phyloP scores from a whole-genome alignment of 1,284 basidiomycete genomes.

The Schizophyllum commune region DNA sequence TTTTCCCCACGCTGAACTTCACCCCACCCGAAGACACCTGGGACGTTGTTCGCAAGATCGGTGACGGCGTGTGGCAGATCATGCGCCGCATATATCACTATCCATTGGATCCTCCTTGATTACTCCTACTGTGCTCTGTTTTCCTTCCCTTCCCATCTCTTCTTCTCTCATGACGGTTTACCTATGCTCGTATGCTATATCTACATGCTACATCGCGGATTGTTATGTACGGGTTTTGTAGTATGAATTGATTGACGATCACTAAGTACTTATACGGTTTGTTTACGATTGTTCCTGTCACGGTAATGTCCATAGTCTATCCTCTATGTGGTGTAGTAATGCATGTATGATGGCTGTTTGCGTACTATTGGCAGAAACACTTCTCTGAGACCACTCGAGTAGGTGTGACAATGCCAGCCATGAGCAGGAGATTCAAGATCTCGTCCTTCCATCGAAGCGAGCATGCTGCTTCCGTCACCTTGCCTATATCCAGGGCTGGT shows the following conservation, averaged over 20 bases:
- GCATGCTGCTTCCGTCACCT: no score
- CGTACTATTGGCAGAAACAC: no score
- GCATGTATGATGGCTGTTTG: no score
- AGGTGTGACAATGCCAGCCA: no score
- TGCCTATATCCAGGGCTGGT: no score
- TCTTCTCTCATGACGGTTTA: no score
- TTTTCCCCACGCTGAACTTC: constrained; percentile 18
- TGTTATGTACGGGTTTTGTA: background rate
- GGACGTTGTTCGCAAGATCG: constrained; percentile 21
- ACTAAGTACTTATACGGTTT: background rate
- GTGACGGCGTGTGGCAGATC: constrained; percentile 40
- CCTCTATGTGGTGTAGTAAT: no score
- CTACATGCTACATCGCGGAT: background rate
- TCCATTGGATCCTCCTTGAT: constrained; percentile 41
- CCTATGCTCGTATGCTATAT: background rate
- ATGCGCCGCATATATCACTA: constrained; percentile 47
- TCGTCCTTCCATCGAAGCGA: no score
- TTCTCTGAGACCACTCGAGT: no score
- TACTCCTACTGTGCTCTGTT: background rate
- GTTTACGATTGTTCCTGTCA: background rate
- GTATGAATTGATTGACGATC: background rate
- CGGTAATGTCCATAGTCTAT: no score
- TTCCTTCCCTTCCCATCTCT: background rate
- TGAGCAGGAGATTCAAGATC: no score
- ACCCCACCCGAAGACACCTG: constrained; percentile 7